Evolutionary conservation across 345 rosid genomes (phyloP), one percentile per base, ranked within the genome.

Genomic region (Eucalyptus dawsonii): DNA sequence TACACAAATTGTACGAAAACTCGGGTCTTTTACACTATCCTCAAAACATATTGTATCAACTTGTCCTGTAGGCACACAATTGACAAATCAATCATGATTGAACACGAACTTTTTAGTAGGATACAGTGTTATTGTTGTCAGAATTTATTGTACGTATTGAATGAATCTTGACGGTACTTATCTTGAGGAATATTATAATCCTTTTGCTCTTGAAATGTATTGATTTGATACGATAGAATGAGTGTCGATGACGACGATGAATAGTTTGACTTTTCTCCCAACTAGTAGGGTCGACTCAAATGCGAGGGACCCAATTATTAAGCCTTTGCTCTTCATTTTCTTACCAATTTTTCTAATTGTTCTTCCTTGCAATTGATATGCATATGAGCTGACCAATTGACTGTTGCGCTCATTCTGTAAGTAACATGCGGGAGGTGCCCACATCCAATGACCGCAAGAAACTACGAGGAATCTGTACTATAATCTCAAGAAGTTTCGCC

Each of bases 81-180:
- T 42, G 81, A 10, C 45, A 72, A 24, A 72, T 34, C 81, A 37
- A 37, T 72, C 81, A 19, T 22, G 14, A 24, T 69, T 11, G 45
- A 19, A 37, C 45, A 2, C 4, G 2, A 37, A 72, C 27, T 10
- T 19, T 31, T 72, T 72, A 3, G 45, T 21, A 37, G 47, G 45
- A 19, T 5, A 11, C 11, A 10, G 1, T 69, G 80, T 17, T 31
- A 16, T 69, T 31, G 80, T 69, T 9, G 2, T 9, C 19, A 31
- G 4, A 31, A 15, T 16, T 69, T 7, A n/a, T 34, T 22, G 22
- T 0, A 9, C 25, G 3, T 8, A 11, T 1, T 56, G 14, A 19
- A 72, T 19, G 45, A 17, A 72, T 72, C 14, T 72, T 10, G 27
- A 10, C 8, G 27, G 1, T 6, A 19, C 27, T 9, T 72, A 19